phyloP scores from a whole-genome alignment of 83 land plant genomes.

The Picea abies region DNA sequence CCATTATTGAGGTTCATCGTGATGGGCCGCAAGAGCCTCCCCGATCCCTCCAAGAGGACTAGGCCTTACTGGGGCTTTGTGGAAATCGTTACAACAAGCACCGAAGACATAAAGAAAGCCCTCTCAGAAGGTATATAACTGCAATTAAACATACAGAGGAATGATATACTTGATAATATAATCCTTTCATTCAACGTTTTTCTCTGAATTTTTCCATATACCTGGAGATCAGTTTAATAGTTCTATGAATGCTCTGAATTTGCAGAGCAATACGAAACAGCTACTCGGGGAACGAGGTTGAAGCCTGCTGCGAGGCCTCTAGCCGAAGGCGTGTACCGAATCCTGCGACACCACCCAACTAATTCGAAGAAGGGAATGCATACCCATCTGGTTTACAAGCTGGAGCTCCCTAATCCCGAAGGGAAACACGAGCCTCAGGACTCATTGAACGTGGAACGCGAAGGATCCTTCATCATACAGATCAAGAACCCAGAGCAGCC shows the following conservation, averaged over 20 bases:
- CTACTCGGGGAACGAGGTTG: conserved; percentile 58
- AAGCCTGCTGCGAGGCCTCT: conserved; percentile 60
- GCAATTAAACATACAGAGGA: too few species aligned
- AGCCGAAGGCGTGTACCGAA: conserved; percentile 81
- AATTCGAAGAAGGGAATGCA: conserved; percentile 26
- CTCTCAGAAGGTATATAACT: conserved; percentile 54
- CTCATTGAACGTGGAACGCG: conserved; percentile 62
- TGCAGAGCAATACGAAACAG: conserved; percentile 79
- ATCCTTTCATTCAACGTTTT: too few species aligned
- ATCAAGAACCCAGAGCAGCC: conserved; percentile 76
- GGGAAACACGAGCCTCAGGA: conserved; percentile 57
- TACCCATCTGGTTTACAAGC: conserved; percentile 88
- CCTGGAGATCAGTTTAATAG: too few species aligned
- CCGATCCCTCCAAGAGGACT: conserved; percentile 49
- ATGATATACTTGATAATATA: too few species aligned
- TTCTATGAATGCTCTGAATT: too few species aligned
- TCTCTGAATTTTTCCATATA: too few species aligned
- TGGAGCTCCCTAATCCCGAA: conserved; percentile 52
- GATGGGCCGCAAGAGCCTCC: conserved; percentile 75
- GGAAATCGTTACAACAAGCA: conserved; percentile 78
- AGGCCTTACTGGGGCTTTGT: conserved; percentile 88
- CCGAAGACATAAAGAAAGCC: conserved; percentile 51
- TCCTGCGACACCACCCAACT: conserved; percentile 49
- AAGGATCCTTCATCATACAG: conserved; percentile 75
- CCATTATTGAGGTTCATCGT: conserved; percentile 69